phyloP scores from a whole-genome alignment of 1,284 basidiomycete genomes.

The Trichosporon faecale region DNA sequence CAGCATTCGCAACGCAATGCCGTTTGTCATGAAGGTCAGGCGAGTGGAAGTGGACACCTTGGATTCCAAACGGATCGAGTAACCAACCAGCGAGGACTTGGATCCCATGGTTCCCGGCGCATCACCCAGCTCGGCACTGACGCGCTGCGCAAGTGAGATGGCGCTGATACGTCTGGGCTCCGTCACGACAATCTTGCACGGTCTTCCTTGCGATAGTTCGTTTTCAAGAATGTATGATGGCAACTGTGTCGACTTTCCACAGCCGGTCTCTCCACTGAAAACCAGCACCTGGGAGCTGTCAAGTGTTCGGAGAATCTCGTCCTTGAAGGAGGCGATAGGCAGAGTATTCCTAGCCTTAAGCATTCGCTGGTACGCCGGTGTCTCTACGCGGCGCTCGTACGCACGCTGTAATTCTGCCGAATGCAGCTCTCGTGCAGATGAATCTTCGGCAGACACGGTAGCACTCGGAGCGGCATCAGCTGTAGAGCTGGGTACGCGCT shows the following conservation, averaged over 20 bases:
- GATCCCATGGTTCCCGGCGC: slow-evolving; percentile 75
- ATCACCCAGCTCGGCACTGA: slow-evolving; percentile 91
- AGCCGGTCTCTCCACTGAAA: slow-evolving; percentile 96
- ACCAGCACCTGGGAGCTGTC: slow-evolving; percentile 83
- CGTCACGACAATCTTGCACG: slow-evolving; percentile 92
- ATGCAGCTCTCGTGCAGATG: neutral
- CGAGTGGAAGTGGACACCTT: slow-evolving; percentile 77
- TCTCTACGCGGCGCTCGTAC: slow-evolving; percentile 63
- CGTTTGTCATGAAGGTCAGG: slow-evolving; percentile 84
- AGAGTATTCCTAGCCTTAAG: slow-evolving; percentile 65
- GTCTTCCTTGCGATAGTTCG: slow-evolving; percentile 72
- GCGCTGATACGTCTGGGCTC: slow-evolving; percentile 97
- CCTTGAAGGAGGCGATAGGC: slow-evolving; percentile 82
- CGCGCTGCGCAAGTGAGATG: slow-evolving; percentile 92
- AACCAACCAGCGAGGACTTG: slow-evolving; percentile 78
- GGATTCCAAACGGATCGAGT: slow-evolving; percentile 91
- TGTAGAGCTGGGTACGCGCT: neutral
- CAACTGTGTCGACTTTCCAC: slow-evolving; percentile 96
- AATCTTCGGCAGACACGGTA: neutral
- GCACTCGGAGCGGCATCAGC: neutral
- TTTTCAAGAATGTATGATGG: slow-evolving; percentile 94
- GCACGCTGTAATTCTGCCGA: slow-evolving; percentile 56
- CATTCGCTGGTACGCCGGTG: slow-evolving; percentile 71
- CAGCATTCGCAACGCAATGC: slow-evolving; percentile 94
- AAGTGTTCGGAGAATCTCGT: slow-evolving; percentile 69